Conservation (phyloP, 495 filamentous ascomycete species). For the Penicillium lividum region DNA sequence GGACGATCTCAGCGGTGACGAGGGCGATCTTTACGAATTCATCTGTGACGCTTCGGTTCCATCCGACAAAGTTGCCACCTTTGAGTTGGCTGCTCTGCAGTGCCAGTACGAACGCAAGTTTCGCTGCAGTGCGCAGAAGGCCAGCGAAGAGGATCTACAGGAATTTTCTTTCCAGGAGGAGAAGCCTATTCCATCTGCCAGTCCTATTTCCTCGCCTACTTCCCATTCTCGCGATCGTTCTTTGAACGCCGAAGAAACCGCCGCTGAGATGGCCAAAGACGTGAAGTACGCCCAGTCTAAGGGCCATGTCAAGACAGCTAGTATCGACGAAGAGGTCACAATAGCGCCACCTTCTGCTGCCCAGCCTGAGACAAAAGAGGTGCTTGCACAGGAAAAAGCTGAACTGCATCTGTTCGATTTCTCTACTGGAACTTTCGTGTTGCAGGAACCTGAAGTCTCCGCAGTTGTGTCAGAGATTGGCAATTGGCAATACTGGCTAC, state of each 20-base stretch:
- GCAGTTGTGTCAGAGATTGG: conserved; percentile 86
- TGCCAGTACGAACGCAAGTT: conserved; percentile 98
- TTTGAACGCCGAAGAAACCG: conserved; percentile 36
- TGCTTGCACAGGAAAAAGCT: conserved; percentile 72
- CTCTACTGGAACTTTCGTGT: conserved; percentile 74
- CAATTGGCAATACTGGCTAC: conserved; percentile 94
- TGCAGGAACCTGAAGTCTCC: conserved; percentile 72
- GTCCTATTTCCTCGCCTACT: conserved; percentile 69
- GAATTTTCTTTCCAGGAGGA: conserved; percentile 81
- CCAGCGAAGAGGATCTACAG: conserved; percentile 76
- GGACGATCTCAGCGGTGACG: conserved; percentile 91
- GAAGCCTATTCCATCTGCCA: conserved; percentile 78
- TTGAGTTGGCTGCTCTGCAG: conserved; percentile 81
- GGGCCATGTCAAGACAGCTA: conserved; percentile 37
- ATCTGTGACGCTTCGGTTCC: conserved; percentile 78
- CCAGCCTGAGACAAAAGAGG: conserved; percentile 69
- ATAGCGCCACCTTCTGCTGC: conserved; percentile 56
- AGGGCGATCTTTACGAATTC: conserved; percentile 93
- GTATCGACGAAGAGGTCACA: conserved; percentile 29
- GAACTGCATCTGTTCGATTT: conserved; percentile 96
- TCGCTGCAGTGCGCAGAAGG: conserved; percentile 71
- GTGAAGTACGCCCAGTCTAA: conserved; percentile 47
- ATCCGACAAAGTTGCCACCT: conserved; percentile 70
- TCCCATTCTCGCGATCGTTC: conserved; percentile 42
- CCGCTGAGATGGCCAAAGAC: conserved; percentile 47